These are phyloP conservation scores for Viola pubescens DNA, from an alignment of 441 rosid genomes.

Conservation along the genomic window DNA sequence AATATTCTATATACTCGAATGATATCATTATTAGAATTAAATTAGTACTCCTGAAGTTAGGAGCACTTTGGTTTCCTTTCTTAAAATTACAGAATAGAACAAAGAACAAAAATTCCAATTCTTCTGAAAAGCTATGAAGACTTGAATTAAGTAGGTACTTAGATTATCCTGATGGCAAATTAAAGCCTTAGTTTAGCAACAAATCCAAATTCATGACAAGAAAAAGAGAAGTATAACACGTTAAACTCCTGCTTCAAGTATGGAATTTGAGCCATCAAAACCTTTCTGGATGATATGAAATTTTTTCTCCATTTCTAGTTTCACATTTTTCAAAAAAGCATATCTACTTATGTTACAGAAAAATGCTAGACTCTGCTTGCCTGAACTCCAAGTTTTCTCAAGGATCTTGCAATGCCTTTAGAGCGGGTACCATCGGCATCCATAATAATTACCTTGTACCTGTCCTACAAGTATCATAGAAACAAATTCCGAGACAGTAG, in stretches of 20 bases:
- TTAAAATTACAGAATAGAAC: too few species aligned
- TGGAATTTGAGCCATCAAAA: too few species aligned
- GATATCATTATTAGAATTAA: too few species aligned
- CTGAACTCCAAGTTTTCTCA: slow-evolving; percentile 81
- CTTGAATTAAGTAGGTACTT: too few species aligned
- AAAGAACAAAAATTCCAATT: too few species aligned
- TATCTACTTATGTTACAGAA: neutral
- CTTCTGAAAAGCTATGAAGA: too few species aligned
- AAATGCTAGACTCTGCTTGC: slow-evolving; percentile 34
- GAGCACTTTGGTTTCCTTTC: too few species aligned
- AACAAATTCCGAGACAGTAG: slow-evolving; percentile 27
- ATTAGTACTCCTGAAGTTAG: too few species aligned
- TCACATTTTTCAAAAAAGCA: slow-evolving; percentile 3
- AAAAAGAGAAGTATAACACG: neutral
- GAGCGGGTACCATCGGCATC: slow-evolving; percentile 84
- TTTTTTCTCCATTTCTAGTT: slow-evolving; percentile 6
- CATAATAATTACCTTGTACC: slow-evolving; percentile 89
- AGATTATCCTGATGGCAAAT: too few species aligned
- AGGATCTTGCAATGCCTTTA: slow-evolving; percentile 86
- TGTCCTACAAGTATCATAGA: slow-evolving; percentile 72
- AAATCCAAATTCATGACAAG: neutral
- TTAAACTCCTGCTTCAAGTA: too few species aligned
- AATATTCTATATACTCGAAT: too few species aligned
- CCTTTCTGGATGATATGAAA: too few species aligned
- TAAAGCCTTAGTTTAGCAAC: neutral